These are phyloP conservation scores for Boletus insuetus DNA, from an alignment of 768 basidiomycete species.

Conservation along the genomic window DNA sequence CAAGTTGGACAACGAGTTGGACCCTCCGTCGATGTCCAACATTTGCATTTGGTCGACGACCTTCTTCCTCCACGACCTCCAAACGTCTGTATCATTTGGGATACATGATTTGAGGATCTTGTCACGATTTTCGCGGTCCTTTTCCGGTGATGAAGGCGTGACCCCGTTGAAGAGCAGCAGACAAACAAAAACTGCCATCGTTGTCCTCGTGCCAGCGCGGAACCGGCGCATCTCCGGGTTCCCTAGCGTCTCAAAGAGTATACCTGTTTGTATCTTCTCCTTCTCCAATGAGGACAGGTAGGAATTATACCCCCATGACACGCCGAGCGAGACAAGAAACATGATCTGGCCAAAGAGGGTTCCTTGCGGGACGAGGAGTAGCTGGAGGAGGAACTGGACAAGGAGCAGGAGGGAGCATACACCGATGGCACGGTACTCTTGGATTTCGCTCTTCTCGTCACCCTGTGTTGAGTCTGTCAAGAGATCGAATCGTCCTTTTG, in stretches of 20 bases:
- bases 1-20: neutral
- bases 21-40: neutral
- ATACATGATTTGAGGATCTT: slow-evolving; percentile 16
- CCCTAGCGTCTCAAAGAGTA: slow-evolving; percentile 16
- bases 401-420: slow-evolving; percentile 27
- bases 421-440: slow-evolving; percentile 18
- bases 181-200: slow-evolving; percentile 23
- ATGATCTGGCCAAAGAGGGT: slow-evolving; percentile 35
- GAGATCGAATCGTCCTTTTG: slow-evolving; percentile 29
- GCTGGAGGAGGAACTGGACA: slow-evolving; percentile 33
- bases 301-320: slow-evolving; percentile 35
- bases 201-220: slow-evolving; percentile 17
- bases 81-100: slow-evolving; percentile 24
- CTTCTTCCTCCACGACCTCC: slow-evolving; percentile 21
- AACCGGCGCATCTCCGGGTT: slow-evolving; percentile 11
- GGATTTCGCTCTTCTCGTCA: neutral
- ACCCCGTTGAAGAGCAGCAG: slow-evolving; percentile 22
- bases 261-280: slow-evolving; percentile 19
- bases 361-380: slow-evolving; percentile 34
- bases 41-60: slow-evolving; percentile 24
- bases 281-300: slow-evolving; percentile 37
- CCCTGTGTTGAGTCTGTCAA: neutral
- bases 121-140: neutral
- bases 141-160: neutral
- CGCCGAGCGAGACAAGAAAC: slow-evolving; percentile 30